Evolutionary conservation across 1,139 yeast species (phyloP), one percentile per base, ranked within the genome.

Genomic region (Petasospora fabianii): DNA sequence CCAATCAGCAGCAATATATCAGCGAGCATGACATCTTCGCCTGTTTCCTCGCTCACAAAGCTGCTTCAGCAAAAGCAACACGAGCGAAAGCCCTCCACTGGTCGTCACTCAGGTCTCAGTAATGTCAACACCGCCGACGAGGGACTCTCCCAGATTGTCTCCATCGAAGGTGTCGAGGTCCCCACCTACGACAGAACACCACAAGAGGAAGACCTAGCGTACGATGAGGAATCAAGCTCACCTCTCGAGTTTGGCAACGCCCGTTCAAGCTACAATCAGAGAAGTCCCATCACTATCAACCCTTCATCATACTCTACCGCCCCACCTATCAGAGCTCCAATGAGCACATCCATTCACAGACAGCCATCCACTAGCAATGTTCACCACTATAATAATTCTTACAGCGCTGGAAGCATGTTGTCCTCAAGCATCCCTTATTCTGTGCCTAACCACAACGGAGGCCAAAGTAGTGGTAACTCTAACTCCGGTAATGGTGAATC

Each of bases 341-440:
- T 51, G 38, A 42, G 50, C 13, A 45, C 57, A 1, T 54, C 56
- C 7, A 47, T 53, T 28, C 58, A 53, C 30, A 48, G 58, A 34
- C 51, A 50, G 10, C 56, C 54, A 2, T 43, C 51, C 2, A 32
- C 29, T 4, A 24, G 28, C 16, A 41, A 36, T 14, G 39, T 28
- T 12, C 29, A 35, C 30, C 34, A 40, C 31, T 34, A 39, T 34
- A 40, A 39, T 41, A 47, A 39, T 41, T 49, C 54, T 1, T 48
- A 46, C 36, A 29, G 44, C 10, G 26, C 35, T 18, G 42, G 38
- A 14, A 44, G 46, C 58, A 60, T 24, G 55, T 81, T 39, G 47
- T 75, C 85, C 11, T 66, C 77, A 16, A 71, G 77, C 35, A 82
- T 83, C 38, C 92, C 92, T 1, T 83, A 80, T 58, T 70, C 82